Percentiles rank a stretch among this genome's conserved stretches.
These are phyloP conservation scores for Gastrodia elata DNA, from an alignment of 106 monocot species.

Conservation along the genomic window DNA sequence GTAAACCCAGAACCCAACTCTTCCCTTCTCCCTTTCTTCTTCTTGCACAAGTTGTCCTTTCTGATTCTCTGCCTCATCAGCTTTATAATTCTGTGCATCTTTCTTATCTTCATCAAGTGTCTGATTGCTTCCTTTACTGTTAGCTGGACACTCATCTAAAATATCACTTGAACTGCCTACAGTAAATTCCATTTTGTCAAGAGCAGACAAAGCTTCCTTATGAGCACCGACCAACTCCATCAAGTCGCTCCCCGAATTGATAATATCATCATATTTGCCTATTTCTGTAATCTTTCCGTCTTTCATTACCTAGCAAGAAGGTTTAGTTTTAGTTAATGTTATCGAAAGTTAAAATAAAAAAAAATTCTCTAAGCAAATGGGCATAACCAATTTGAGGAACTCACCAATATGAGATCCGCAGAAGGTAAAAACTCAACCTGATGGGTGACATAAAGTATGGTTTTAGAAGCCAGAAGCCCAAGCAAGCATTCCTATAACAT, in stretches of 20 bases:
- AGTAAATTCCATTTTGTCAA: constrained; percentile 28
- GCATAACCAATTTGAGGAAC: neutral
- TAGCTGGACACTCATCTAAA: neutral
- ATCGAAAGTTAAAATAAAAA: too few relatives aligned
- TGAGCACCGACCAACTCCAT: constrained; percentile 85
- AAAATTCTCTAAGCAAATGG: neutral
- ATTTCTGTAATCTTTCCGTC: constrained; percentile 70
- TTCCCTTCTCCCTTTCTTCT: constrained; percentile 97
- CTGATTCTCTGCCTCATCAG: constrained; percentile 20
- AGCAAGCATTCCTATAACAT: constrained; percentile 76
- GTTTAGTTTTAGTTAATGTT: too few relatives aligned
- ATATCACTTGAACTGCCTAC: constrained; percentile 8
- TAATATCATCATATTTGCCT: constrained; percentile 74
- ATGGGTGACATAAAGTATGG: constrained; percentile 89
- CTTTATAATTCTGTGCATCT: constrained; percentile 31
- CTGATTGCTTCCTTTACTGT: neutral
- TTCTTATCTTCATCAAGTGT: constrained; percentile 14
- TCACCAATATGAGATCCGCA: constrained; percentile 91
- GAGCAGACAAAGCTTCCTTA: constrained; percentile 44
- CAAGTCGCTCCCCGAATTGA: constrained; percentile 68
- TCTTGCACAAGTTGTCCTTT: constrained; percentile 79
- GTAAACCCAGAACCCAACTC: constrained; percentile 80
- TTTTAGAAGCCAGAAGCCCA: constrained; percentile 59
- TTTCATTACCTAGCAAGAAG: constrained; percentile 49
- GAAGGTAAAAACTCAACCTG: constrained; percentile 90